Evolutionary conservation across 2,329 filamentous ascomycete genomes (phyloP), one percentile per base, ranked within the genome.

Genomic region (Fusarium devonianum): DNA sequence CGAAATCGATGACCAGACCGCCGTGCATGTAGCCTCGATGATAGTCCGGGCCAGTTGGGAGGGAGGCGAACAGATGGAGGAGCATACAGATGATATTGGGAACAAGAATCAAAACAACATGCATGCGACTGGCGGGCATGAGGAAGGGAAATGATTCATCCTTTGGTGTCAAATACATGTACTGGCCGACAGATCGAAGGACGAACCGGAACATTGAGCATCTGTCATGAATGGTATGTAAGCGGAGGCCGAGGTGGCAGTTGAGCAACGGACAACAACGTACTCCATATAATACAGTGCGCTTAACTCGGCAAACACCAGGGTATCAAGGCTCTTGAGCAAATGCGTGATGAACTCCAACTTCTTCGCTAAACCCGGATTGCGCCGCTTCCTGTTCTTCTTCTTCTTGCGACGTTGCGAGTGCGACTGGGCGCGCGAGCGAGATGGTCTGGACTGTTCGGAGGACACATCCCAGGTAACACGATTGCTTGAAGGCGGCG

Each of bases 281-380:
- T 75, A 88, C 85, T 89, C 86, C 80, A 88, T 84, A 68, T 88
- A 88, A 67, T 89, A 89, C 60, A 88, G 62, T 32, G 80, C 77
- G 63, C 82, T 85, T 47, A 88, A 73, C 73, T 88, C 84, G 29
- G 80, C 81, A 67, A 85, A 86, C 37, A 87, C 79, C 34, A 87
- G 65, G 62, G 81, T 78, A 71, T 89, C 85, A 49, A 88, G 73
- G 53, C 78, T 82, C 63, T 76, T 75, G 60, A 85, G 79, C 52
- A 88, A 74, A 59, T 85, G 79, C 29, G 77, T 81, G 60, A 86
- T 71, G 65, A 87, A 85, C 56, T 82, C 72, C 46, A 83, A 73
- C 75, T 86, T 86, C 69, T 80, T 85, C 48, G 72, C 69, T 63
- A 82, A 69, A 57, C 78, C 69, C 40, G 73, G 70, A 42, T 73